A percentile compares a stretch with the other conserved stretches of the same genome.
Conservation (phyloP, 148 eudicot species). For the Bassia scoparia region DNA sequence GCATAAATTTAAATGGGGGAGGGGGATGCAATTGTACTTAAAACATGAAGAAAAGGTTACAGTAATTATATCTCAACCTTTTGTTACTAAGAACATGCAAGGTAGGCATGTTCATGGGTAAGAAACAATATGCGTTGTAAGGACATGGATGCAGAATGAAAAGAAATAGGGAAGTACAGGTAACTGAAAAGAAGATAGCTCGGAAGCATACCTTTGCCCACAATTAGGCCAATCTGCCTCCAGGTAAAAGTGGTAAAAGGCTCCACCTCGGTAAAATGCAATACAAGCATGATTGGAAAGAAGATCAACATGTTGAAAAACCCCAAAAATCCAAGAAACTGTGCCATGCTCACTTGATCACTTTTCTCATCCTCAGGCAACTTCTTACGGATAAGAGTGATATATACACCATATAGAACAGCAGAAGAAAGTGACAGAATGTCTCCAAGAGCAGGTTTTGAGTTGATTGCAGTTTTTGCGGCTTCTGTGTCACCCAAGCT, state of each 20-base stretch:
- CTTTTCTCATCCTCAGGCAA: constrained; percentile 75
- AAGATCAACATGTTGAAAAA: constrained; percentile 78
- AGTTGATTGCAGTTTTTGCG: constrained; percentile 46
- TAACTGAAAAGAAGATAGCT: not conserved
- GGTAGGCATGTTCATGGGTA: no score
- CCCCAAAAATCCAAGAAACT: constrained; percentile 87
- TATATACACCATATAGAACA: constrained; percentile 76
- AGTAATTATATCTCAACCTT: no score
- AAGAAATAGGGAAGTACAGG: not conserved
- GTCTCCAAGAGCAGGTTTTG: constrained; percentile 79
- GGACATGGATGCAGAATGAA: not conserved
- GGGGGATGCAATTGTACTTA: no score
- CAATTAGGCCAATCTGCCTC: constrained; percentile 70
- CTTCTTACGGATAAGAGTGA: constrained; percentile 76
- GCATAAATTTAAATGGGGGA: no score
- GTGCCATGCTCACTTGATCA: constrained; percentile 88
- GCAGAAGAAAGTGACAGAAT: constrained; percentile 68
- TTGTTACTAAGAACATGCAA: not conserved
- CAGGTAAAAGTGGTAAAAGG: constrained; percentile 49
- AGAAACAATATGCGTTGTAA: no score
- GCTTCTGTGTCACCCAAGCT: constrained; percentile 78
- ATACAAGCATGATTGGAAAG: constrained; percentile 74
- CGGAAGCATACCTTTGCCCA: constrained; percentile 70
- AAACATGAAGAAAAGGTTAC: no score
- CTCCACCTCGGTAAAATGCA: constrained; percentile 62